phyloP scores from a whole-genome alignment of 352 stramenopile genomes.

The Phytophthora lateralis region DNA sequence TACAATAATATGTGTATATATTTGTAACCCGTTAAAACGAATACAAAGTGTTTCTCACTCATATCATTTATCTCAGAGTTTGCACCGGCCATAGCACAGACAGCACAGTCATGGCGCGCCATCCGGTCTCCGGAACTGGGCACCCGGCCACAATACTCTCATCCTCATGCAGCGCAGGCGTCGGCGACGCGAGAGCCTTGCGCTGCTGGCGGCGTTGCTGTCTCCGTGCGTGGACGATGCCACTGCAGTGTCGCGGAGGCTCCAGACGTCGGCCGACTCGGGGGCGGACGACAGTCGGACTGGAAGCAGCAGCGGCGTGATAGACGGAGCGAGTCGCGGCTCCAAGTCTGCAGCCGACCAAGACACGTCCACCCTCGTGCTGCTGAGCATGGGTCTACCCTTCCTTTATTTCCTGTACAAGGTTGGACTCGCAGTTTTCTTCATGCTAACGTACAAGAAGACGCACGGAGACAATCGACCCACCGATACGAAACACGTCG shows the following conservation, averaged over 20 bases:
- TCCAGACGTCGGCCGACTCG: constrained; percentile 11
- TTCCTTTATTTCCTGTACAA: constrained; percentile 53
- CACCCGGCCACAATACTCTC: neutral
- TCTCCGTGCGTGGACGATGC: neutral
- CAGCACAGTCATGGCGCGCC: constrained; percentile 16
- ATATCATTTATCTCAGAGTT: neutral
- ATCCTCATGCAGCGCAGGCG: constrained; percentile 29
- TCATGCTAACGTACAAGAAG: constrained; percentile 33
- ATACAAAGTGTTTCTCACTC: neutral
- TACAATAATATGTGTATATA: neutral
- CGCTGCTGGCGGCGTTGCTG: constrained; percentile 15
- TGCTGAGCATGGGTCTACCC: constrained; percentile 38
- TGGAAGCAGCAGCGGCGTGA: constrained; percentile 5
- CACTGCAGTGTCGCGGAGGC: constrained; percentile 13
- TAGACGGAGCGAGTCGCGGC: constrained; percentile 6
- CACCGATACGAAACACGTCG: constrained; percentile 7
- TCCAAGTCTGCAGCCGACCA: constrained; percentile 11
- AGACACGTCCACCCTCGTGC: constrained; percentile 36
- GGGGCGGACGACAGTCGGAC: constrained; percentile 2
- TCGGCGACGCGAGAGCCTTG: constrained; percentile 11
- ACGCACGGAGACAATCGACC: constrained; percentile 5
- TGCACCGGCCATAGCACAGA: constrained; percentile 17
- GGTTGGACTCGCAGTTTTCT: constrained; percentile 42
- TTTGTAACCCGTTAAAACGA: neutral
- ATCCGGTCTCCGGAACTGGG: constrained; percentile 22